phyloP scores from a whole-genome alignment of 208 protist genomes.

The Crithidia thermophila region DNA sequence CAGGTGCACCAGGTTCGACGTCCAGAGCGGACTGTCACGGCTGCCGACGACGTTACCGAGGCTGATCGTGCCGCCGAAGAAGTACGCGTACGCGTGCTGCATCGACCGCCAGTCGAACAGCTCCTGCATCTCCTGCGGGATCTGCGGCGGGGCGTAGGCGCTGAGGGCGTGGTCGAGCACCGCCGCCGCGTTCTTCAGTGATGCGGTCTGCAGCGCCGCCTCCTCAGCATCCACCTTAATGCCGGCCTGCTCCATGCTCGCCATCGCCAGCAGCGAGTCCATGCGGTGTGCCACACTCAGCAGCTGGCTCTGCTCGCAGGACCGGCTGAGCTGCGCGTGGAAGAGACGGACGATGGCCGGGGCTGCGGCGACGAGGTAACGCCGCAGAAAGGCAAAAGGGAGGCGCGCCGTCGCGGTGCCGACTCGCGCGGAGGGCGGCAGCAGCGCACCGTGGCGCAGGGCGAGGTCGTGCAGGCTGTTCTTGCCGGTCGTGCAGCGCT shows the following conservation, averaged over 20 bases:
- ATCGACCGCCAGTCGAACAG: conserved; percentile 83
- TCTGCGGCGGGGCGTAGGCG: conserved; percentile 62
- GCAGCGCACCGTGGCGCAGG: conserved; percentile 57
- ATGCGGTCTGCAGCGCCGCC: conserved; percentile 53
- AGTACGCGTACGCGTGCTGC: conserved; percentile 68
- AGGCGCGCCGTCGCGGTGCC: conserved; percentile 51
- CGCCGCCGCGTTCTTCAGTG: conserved; percentile 48
- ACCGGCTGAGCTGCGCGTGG: conserved; percentile 46
- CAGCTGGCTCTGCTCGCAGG: conserved; percentile 59
- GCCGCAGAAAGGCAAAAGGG: conserved; percentile 63
- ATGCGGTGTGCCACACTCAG: conserved; percentile 75
- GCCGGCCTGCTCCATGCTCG: conserved; percentile 68
- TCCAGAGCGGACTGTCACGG: conserved; percentile 55
- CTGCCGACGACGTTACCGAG: conserved; percentile 39
- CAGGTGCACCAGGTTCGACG: conserved; percentile 78
- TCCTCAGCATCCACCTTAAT: conserved; percentile 77
- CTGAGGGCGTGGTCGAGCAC: conserved; percentile 63
- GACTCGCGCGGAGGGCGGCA: conserved; percentile 54
- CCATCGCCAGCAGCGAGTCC: conserved; percentile 82
- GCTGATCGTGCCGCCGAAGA: conserved; percentile 76
- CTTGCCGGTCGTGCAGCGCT: conserved; percentile 55
- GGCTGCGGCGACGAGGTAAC: conserved; percentile 47
- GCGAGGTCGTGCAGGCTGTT: conserved; percentile 62
- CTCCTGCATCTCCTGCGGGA: conserved; percentile 66
- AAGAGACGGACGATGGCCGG: conserved; percentile 56